Evolutionary conservation across 2,329 filamentous ascomycete genomes (phyloP).

Genomic region (Curvularia sp.): DNA sequence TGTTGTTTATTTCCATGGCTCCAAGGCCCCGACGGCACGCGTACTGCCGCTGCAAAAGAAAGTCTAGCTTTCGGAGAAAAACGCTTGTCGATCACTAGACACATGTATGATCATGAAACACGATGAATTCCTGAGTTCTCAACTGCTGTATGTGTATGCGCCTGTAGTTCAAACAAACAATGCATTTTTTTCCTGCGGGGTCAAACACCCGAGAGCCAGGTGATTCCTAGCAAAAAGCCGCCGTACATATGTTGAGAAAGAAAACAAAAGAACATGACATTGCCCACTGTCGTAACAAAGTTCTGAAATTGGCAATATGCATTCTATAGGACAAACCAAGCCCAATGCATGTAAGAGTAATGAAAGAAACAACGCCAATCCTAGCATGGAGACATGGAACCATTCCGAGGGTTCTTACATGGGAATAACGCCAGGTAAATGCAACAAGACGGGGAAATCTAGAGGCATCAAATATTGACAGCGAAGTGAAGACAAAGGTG

Average conservation of each 20-base stretch:
- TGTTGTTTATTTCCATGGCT: neutral
- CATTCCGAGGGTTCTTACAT: slow-evolving; percentile 35
- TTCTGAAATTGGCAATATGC: slow-evolving; percentile 9
- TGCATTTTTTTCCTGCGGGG: neutral
- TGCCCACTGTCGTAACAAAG: slow-evolving; percentile 1
- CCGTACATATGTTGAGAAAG: neutral
- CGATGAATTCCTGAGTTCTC: neutral
- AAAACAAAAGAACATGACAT: neutral
- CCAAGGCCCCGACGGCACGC: neutral
- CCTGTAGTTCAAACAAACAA: neutral
- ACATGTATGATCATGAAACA: neutral
- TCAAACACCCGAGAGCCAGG: neutral
- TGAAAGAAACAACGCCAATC: slow-evolving; percentile 7
- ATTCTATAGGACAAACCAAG: slow-evolving; percentile 9
- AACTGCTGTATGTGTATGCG: neutral
- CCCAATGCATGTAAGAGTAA: slow-evolving; percentile 11
- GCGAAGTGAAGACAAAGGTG: slow-evolving; percentile 23
- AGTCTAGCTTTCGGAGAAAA: neutral
- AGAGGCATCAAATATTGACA: slow-evolving; percentile 35
- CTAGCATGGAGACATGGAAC: slow-evolving; percentile 25
- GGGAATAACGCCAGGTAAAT: slow-evolving; percentile 30
- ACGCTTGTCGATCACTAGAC: neutral
- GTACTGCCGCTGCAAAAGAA: slow-evolving; percentile 3
- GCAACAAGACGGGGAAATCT: slow-evolving; percentile 20
- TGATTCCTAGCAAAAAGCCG: neutral